Evolutionary conservation across 352 stramenopile genomes (phyloP).

Genomic region (Globisporangium heterothallicum): DNA sequence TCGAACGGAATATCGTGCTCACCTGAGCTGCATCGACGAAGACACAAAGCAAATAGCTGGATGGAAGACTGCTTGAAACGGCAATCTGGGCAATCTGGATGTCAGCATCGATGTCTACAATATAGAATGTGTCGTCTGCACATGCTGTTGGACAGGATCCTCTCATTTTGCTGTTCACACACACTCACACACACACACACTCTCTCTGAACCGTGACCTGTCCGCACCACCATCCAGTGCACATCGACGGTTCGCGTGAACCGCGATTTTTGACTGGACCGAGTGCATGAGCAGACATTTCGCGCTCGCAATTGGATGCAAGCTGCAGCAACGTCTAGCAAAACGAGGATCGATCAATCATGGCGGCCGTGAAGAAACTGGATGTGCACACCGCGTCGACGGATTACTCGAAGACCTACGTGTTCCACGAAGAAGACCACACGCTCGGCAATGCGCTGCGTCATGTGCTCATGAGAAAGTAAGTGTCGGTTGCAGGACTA

Average conservation of each 20-base stretch:
- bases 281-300: conserved; percentile 4
- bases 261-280: conserved; percentile 8
- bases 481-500: no score
- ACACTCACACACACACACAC: no score
- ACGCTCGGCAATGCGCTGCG: conserved; percentile 88
- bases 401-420: conserved; percentile 84
- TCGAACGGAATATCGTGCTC: no score
- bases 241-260: not conserved
- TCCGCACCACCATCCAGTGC: not conserved
- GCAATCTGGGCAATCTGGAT: no score
- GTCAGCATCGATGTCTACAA: no score
- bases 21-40: no score
- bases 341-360: no score
- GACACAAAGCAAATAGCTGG: no score
- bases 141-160: not conserved
- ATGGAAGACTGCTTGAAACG: no score
- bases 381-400: conserved; percentile 74
- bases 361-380: conserved; percentile 59
- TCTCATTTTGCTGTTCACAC: no score
- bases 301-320: not conserved
- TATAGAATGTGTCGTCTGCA: no score
- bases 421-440: conserved; percentile 88
- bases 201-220: not conserved
- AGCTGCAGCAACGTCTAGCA: no score
- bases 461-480: conserved; percentile 91